Evolutionary conservation across 257 asterid genomes (phyloP).

Genomic region (Echium plantagineum): DNA sequence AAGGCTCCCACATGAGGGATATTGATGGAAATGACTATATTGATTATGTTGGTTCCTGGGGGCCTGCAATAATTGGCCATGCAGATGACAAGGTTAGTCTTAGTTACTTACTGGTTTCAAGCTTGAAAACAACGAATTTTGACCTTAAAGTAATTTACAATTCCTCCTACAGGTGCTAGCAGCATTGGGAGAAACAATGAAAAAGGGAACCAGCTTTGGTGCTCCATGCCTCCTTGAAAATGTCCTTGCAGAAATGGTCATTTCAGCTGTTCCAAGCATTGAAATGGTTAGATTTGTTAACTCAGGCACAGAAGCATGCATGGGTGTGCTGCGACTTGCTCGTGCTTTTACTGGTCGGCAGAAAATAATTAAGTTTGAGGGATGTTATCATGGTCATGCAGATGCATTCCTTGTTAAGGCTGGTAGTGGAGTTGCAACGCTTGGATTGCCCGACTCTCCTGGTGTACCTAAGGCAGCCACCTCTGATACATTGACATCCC

Average conservation of each 20-base stretch:
- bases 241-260: constrained; percentile 83
- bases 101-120: too few species aligned
- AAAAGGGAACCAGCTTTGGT: constrained; percentile 97
- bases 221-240: constrained; percentile 98
- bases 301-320: constrained; percentile 99
- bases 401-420: constrained; percentile 98
- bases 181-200: constrained; percentile 90
- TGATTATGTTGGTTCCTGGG: constrained; percentile 99
- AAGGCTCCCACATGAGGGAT: constrained; percentile 95
- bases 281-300: constrained; percentile 98
- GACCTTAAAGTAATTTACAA: neutral
- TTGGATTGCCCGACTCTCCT: constrained; percentile 96
- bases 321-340: constrained; percentile 87
- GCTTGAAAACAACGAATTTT: too few species aligned
- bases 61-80: constrained; percentile 98
- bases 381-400: constrained; percentile 99
- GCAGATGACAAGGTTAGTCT: constrained; percentile 82
- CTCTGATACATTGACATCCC: constrained; percentile 54
- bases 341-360: constrained; percentile 86
- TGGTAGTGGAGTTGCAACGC: constrained; percentile 97
- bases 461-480: constrained; percentile 96
- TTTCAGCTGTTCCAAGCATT: constrained; percentile 90
- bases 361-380: constrained; percentile 88
- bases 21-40: constrained; percentile 96
- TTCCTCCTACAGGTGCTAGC: constrained; percentile 50